phyloP scores from a whole-genome alignment of 176 grass and related monocot genomes.

The Cenchrus fungigraminus region DNA sequence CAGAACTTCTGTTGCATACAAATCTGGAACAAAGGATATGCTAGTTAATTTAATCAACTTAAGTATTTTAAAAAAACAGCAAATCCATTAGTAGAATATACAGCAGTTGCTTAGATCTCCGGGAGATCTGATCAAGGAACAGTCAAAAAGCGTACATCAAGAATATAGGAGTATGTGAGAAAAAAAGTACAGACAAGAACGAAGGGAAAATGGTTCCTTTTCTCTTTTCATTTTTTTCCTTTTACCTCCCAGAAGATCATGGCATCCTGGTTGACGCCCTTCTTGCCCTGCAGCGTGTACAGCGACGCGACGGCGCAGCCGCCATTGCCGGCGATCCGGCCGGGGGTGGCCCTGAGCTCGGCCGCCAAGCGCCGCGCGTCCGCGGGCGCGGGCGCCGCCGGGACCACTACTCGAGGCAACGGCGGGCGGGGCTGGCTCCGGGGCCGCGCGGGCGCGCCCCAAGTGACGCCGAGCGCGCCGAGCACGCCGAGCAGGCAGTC shows the following conservation, averaged over 20 bases:
- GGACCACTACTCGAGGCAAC: conserved; percentile 11
- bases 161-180: conserved; percentile 19
- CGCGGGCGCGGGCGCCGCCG: not conserved
- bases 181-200: conserved; percentile 25
- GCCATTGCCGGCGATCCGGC: conserved; percentile 76
- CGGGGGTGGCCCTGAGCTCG: conserved; percentile 59
- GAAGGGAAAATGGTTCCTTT: conserved; percentile 17
- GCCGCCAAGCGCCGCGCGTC: conserved; percentile 40
- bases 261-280: conserved; percentile 92
- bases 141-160: conserved; percentile 1
- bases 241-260: conserved; percentile 97
- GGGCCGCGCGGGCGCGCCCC: conserved; percentile 37
- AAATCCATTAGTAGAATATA: conserved; percentile 6
- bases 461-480: conserved; percentile 60
- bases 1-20: conserved; percentile 1
- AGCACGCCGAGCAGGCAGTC: conserved; percentile 64
- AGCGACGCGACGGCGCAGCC: conserved; percentile 70
- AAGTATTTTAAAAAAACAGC: not conserved
- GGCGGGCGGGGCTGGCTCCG: conserved; percentile 45
- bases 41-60: not conserved
- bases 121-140: conserved; percentile 39
- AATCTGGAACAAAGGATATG: conserved; percentile 33
- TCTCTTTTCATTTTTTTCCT: not conserved
- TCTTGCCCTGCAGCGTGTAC: conserved; percentile 90
- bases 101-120: conserved; percentile 22